Conservation (phyloP, 768 basidiomycete species). For the Baorangia bicolor region DNA sequence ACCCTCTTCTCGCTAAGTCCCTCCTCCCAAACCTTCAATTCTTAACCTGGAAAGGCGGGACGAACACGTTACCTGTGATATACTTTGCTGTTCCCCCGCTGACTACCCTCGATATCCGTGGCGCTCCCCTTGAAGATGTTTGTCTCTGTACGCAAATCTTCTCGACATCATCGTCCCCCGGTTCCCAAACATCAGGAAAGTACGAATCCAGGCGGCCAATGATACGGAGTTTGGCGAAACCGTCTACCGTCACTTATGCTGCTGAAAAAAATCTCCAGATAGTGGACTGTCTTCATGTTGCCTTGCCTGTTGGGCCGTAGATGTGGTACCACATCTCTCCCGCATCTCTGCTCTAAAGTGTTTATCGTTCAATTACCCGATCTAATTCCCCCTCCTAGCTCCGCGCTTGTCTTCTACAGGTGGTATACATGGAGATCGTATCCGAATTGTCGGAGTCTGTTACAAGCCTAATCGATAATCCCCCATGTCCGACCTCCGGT, state of each 20-base stretch:
- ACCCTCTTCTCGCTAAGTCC: not conserved
- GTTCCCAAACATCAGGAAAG: constrained; percentile 4
- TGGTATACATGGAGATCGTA: not conserved
- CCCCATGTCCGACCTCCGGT: not conserved
- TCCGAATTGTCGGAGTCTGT: not conserved
- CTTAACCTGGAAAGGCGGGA: constrained; percentile 5
- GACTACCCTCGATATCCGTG: not conserved
- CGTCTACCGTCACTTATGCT: not conserved
- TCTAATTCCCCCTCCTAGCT: not conserved
- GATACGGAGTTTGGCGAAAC: not conserved
- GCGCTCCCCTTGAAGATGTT: not conserved
- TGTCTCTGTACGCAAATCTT: not conserved
- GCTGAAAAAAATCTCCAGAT: not conserved
- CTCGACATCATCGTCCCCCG: not conserved
- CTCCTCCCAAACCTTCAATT: constrained; percentile 7
- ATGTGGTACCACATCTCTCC: not conserved
- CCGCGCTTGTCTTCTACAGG: not conserved
- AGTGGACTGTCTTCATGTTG: not conserved
- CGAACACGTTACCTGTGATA: not conserved
- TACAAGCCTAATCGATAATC: not conserved
- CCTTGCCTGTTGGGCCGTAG: not conserved
- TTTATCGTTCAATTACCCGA: not conserved
- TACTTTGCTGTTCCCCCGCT: not conserved
- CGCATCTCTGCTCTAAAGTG: not conserved
- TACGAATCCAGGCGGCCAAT: not conserved